Base-by-base conservation (phyloP, 805 yeast species). In the Cyberlindnera euphorbiae region DNA sequence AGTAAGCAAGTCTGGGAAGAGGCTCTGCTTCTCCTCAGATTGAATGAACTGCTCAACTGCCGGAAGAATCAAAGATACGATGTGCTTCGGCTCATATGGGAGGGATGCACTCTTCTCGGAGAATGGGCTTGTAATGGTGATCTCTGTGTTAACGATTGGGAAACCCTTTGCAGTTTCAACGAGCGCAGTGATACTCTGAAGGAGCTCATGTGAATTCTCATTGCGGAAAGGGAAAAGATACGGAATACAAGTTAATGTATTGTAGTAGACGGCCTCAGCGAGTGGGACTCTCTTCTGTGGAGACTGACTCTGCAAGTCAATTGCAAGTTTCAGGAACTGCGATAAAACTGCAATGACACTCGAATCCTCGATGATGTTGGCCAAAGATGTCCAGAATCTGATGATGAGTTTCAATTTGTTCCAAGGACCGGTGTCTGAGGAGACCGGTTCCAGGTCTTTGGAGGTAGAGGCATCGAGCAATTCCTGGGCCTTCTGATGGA, bases 231-330 rank as follows among this genome's bases (percentile, higher is more conserved):
- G 64, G 42, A 71, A 67, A 42, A 76, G 59, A 53, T 75, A 84
- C 9, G 96, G 95, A 24, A 83, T 50, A 10, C 84, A 69, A 13
- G 79, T 54, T 35, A 82, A 58, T 1, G 77, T 73, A 46, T 75
- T 75, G 46, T 76, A 79, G 53, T 62, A 84, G 13, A 87, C 58
- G 32, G 80, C 77, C 54, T 85, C 87, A 4, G 84, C 85, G 30
- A 81, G 58, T 2, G 82, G 75, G 33, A 62, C 67, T 56, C 88
- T 70, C 15, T 41, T 41, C 19, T 55, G 56, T 26, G 56, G 42
- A 23, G 58, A 28, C 6, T 41, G 44, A 4, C 55, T 44, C 53
- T 81, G 85, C 39, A 83, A 60, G 2, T 71, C 77, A 28, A 77
- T 65, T 1, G 89, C 74, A 24, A 72, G 51, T 5, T 64, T 60